Percentiles rank a stretch among this genome's conserved stretches.
Evolutionary conservation across 768 basidiomycete species (phyloP).

Genomic region (Calocybe cyanea): DNA sequence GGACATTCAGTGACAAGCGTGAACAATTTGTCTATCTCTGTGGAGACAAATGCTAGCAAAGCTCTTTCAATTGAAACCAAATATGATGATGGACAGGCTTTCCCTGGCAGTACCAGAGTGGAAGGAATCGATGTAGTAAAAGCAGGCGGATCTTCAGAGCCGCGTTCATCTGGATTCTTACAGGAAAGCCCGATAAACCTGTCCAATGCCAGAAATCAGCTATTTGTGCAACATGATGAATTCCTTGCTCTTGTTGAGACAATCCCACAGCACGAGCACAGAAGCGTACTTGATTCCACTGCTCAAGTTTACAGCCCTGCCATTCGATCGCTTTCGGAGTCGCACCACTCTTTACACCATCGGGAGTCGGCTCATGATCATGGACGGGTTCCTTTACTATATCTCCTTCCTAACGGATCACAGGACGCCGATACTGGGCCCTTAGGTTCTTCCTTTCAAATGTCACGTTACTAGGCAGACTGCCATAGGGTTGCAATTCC

Average conservation of each 20-base stretch:
- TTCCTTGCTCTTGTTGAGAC: not conserved
- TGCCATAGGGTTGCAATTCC: no score
- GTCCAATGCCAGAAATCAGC: not conserved
- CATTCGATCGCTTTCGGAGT: not conserved
- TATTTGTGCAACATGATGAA: slow-evolving; percentile 2
- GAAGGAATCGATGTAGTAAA: no score
- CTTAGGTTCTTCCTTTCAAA: no score
- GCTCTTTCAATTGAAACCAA: no score
- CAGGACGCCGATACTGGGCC: no score
- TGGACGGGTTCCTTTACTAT: not conserved
- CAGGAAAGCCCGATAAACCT: not conserved
- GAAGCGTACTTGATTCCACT: not conserved
- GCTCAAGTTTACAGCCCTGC: not conserved
- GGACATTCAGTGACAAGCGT: slow-evolving; percentile 22
- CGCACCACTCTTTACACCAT: not conserved
- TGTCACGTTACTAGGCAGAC: no score
- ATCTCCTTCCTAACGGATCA: no score
- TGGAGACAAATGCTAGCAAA: no score
- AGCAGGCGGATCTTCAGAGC: no score
- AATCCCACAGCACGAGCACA: not conserved
- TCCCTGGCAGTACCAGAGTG: no score
- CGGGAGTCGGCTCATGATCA: slow-evolving; percentile 8
- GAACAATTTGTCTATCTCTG: slow-evolving; percentile 22
- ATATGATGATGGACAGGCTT: no score
- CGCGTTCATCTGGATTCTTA: slow-evolving; percentile 4